Evolutionary conservation across 2,329 filamentous ascomycete species (phyloP), one percentile per base, ranked within the genome.

Genomic region (Aotearoamyces nothofagi): DNA sequence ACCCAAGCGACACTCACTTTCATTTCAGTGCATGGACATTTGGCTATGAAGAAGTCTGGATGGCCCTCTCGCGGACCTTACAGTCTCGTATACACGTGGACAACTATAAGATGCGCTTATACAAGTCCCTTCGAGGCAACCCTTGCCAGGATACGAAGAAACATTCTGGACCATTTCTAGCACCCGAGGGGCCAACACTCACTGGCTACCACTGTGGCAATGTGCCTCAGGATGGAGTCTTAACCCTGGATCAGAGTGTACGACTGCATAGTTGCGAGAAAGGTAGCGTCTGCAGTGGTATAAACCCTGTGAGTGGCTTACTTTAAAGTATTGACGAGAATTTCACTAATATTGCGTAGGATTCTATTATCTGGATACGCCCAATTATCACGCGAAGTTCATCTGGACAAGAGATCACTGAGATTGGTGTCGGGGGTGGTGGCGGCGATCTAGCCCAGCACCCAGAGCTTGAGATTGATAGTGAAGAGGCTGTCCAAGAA

Each of bases 11-110:
- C 22, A 92, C 83, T 0, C 50, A 78, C 1, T 94, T 93, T 43
- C 79, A 92, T 49, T 65, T 96, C 25, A 70, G 84, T 32, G 70
- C 83, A 1, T 93, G 86, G 84, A 94, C 87, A 0, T 90, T 90
- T 46, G 81, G 80, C 1, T 93, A 94, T 38, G 86, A 96, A 48
- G 79, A 92, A 29, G 83, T 93, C 0, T 94, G 84, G 84, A 59
- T 84, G 33, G 78, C 82, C 0, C 54, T 96, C 1, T 75, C 83
- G 0, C 66, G 73, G 13, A 69, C 72, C 8, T 56, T 94, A 1
- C 54, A 68, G 5, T 76, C 75, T 3, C 65, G 77, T 60, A 68
- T 93, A 2, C 87, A 94, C 42, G 69, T 94, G 3, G 83, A 92
- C 46, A 57, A 69, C 10, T 94, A 94, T 47, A 82, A 86, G 40